Percentiles rank a stretch among this genome's conserved stretches.
phyloP scores from a whole-genome alignment of 257 asterid species.

The Ophiorrhiza pumila region DNA sequence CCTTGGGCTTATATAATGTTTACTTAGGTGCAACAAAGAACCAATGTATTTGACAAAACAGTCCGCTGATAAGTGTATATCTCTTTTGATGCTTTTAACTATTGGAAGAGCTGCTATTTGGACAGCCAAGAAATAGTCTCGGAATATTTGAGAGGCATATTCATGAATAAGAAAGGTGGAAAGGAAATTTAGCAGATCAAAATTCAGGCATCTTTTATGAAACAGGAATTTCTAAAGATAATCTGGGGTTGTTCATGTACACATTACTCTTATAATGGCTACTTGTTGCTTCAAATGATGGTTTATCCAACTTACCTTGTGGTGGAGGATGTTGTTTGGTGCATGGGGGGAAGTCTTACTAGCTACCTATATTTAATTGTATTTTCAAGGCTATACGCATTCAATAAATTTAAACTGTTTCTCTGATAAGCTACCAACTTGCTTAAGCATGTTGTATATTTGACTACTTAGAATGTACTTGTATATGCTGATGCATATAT shows the following conservation, averaged over 20 bases:
- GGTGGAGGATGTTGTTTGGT: too few relatives aligned
- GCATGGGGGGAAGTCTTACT: too few relatives aligned
- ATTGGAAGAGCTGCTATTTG: background rate
- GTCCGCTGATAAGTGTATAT: too few relatives aligned
- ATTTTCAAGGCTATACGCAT: background rate
- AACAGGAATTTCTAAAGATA: too few relatives aligned
- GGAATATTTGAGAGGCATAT: background rate
- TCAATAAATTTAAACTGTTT: background rate
- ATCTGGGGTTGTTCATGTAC: too few relatives aligned
- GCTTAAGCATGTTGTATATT: background rate
- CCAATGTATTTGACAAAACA: too few relatives aligned
- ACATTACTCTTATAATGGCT: too few relatives aligned
- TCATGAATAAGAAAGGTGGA: background rate
- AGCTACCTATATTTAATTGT: background rate
- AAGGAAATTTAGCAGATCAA: background rate
- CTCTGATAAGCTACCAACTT: background rate
- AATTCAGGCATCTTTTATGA: background rate
- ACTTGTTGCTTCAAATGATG: background rate
- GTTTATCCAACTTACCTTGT: background rate
- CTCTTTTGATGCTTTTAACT: background rate
- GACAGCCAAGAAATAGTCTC: background rate
- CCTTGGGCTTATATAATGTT: too few relatives aligned
- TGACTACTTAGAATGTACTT: background rate
- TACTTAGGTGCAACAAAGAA: too few relatives aligned
- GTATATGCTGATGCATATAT: background rate